Base-by-base conservation (phyloP, 257 asterid species). In the Misopates orontium region DNA sequence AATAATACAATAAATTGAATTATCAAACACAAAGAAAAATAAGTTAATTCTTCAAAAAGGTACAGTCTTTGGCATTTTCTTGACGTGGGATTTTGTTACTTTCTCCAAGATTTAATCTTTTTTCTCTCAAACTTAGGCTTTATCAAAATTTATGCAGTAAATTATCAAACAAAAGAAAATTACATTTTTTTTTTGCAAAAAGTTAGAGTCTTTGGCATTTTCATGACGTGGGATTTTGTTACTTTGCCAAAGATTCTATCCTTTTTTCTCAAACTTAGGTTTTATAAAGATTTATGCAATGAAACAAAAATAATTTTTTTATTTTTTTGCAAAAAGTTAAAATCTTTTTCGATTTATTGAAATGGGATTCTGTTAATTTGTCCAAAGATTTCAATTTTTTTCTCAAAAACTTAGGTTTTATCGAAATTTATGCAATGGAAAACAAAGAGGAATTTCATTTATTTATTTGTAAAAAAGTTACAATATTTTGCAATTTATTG, bases 301-400 rank as follows among this genome's bases (percentile, higher is more conserved):
- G n/a, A 17, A 9, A 25, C 10, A 17, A 28, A 49, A 6, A 8
- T 19, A 7, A n/a, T n/a, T n/a, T n/a, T n/a, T n/a, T n/a, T n/a
- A n/a, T n/a, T 5, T n/a, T n/a, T n/a, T n/a, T n/a, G n/a, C n/a
- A n/a, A n/a, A n/a, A n/a, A n/a, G n/a, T n/a, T n/a, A n/a, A 47
- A 13, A 18, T 47, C 19, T 47, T 59, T 60, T 59, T 4, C 17
- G 42, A 44, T 71, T 63, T 44, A n/a, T 24, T 36, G 25, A 56
- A 14, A 64, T 67, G 65, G 65, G 62, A 28, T 65, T 72, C 5
- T n/a, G 32, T 17, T 16, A 20, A 32, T 59, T 39, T 32, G 39
- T 25, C 19, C 36, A n/a, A 56, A 23, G 4, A 25, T 3, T 20
- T 19, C 10, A 4, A 10, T 16, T 17, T 66, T 12, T 1, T n/a